Evolutionary conservation across 345 rosid genomes (phyloP), one percentile per base, ranked within the genome.

Genomic region (Aurinia saxatilis): DNA sequence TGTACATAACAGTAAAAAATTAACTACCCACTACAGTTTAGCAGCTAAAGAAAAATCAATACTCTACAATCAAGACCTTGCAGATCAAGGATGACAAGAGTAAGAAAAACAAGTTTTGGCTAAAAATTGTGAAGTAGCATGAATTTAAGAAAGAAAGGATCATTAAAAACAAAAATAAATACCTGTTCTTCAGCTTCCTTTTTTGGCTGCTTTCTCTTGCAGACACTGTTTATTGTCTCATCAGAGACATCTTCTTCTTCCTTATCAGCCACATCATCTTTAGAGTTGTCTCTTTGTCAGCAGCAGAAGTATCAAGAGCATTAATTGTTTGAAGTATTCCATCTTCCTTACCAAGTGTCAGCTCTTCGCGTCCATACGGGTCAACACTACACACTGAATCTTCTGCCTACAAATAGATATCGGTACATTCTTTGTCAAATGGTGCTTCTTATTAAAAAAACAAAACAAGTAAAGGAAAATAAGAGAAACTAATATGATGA

Each of bases 301-400:
- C 70, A 38, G 45, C 72, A 64, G 77, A 65, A 38, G 79, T 65
- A 71, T 80, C 83, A 57, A 69, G 66, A 21, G 51, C 63, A 48
- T 57, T 73, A 42, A 66, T 35, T 6, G 59, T 66, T 41, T 78
- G 81, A 70, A 92, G 80, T 63, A 89, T 76, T 75, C 90, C 96
- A 30, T 89, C 97, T 75, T 82, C 90, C 70, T 79, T 21, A 67
- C 72, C 73, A 72, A 89, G 90, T 57, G 89, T 87, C 97, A 89
- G 89, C 72, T 92, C 96, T 56, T 87, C 90, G 34, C 82, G 45
- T 53, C 78, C 83, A 76, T 85, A 90, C 2, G 59, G 67, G 42
- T 72, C 83, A 67, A 50, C 51, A 44, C 56, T 57, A 41, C 68
- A 78, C 50, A 65, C 19, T 23, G 54, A 48, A 16, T 77, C 57